phyloP scores from a whole-genome alignment of 2,329 filamentous ascomycete species.

The Aspergillus thermomutatus region DNA sequence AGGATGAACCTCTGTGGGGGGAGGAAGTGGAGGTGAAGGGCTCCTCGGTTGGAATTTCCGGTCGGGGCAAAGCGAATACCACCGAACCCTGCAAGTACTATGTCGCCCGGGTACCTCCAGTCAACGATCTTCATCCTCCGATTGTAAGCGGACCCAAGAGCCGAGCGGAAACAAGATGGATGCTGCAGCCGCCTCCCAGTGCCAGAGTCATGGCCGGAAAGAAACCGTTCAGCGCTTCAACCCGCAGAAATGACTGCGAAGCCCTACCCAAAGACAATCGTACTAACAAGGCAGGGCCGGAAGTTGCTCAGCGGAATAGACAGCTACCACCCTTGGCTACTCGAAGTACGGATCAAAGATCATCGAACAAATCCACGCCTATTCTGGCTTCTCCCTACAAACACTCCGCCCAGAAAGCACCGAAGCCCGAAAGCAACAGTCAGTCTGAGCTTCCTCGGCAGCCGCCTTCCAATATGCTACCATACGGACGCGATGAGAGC shows the following conservation, averaged over 20 bases:
- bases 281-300: not conserved
- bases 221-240: slow-evolving; percentile 40
- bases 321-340: slow-evolving; percentile 13
- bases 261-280: slow-evolving; percentile 11
- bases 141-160: slow-evolving; percentile 72
- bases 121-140: slow-evolving; percentile 83
- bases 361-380: slow-evolving; percentile 4
- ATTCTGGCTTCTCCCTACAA: slow-evolving; percentile 1
- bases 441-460: slow-evolving; percentile 10
- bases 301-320: slow-evolving; percentile 3
- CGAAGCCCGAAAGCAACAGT: not conserved
- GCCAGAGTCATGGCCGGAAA: slow-evolving; percentile 91
- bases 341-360: slow-evolving; percentile 1
- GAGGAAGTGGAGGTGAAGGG: slow-evolving; percentile 52
- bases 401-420: slow-evolving; percentile 1
- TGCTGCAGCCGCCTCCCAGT: slow-evolving; percentile 87
- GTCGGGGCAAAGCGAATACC: slow-evolving; percentile 36
- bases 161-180: slow-evolving; percentile 75
- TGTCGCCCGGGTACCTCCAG: slow-evolving; percentile 62
- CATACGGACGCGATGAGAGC: slow-evolving; percentile 19
- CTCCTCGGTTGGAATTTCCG: slow-evolving; percentile 52
- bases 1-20: slow-evolving; percentile 86
- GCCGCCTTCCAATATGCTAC: slow-evolving; percentile 15
- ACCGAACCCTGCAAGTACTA: slow-evolving; percentile 55
- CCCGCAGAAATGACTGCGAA: slow-evolving; percentile 17